A percentile compares a stretch with the other conserved stretches of the same genome.
phyloP scores from a whole-genome alignment of 2,329 filamentous ascomycete species.

The Calonectria hongkongensis region DNA sequence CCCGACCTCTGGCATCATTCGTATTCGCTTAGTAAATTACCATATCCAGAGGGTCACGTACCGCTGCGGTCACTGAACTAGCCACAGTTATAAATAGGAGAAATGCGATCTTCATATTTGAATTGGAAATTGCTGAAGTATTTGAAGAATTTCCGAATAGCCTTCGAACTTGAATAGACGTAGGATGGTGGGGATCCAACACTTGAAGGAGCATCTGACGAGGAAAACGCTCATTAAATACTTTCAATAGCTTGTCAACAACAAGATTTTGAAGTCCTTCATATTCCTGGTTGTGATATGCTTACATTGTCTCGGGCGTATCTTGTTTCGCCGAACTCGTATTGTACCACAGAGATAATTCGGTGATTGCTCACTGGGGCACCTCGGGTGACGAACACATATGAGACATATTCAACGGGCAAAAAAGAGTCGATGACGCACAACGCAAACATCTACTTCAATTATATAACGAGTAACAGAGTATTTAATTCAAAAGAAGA shows the following conservation, averaged over 20 bases:
- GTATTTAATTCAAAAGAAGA: too few relatives aligned
- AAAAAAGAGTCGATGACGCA: too few relatives aligned
- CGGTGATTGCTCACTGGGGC: not conserved
- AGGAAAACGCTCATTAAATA: not conserved
- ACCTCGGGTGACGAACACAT: not conserved
- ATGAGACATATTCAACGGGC: not conserved
- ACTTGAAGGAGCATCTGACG: too few relatives aligned
- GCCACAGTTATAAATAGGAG: not conserved
- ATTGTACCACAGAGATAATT: not conserved
- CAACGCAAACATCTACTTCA: too few relatives aligned
- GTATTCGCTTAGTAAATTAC: not conserved
- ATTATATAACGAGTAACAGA: too few relatives aligned
- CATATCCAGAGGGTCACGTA: not conserved
- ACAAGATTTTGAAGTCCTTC: not conserved
- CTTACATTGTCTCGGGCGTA: constrained; percentile 1
- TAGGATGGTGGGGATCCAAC: not conserved
- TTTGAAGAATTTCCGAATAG: too few relatives aligned
- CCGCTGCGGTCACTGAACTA: not conserved
- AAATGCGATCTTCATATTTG: not conserved
- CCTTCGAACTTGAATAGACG: too few relatives aligned
- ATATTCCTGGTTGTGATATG: not conserved
- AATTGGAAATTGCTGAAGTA: not conserved
- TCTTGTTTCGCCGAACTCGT: not conserved
- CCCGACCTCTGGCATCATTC: not conserved
- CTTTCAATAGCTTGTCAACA: not conserved